A percentile compares a stretch with the other conserved stretches of the same genome.
phyloP scores from a whole-genome alignment of 1,284 basidiomycete species.

The Hemileia vastatrix region DNA sequence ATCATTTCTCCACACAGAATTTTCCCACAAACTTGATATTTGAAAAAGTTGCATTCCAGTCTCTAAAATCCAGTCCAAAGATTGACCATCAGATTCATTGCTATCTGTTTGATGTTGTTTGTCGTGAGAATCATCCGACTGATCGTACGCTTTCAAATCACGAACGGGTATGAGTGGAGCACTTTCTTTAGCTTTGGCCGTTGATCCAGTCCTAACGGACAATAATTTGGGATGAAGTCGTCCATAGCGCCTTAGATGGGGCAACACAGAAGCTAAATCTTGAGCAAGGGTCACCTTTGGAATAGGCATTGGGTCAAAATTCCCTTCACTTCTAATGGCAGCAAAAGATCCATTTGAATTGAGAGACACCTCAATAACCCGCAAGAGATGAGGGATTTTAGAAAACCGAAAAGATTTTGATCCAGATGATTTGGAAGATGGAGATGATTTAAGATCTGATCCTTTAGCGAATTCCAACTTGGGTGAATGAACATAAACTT shows the following conservation, averaged over 20 bases:
- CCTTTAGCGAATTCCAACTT: conserved; percentile 34
- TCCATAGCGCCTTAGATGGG: conserved; percentile 27
- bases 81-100: conserved; percentile 31
- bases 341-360: conserved; percentile 84
- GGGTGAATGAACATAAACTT: conserved; percentile 75
- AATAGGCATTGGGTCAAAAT: conserved; percentile 54
- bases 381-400: conserved; percentile 69
- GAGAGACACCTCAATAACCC: conserved; percentile 70
- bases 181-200: background rate
- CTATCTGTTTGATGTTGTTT: conserved; percentile 40
- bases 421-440: conserved; percentile 30
- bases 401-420: conserved; percentile 70
- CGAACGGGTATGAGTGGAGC: background rate
- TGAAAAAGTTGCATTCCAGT: conserved; percentile 48
- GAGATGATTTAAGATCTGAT: conserved; percentile 26
- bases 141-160: background rate
- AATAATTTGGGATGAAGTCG: too few species aligned
- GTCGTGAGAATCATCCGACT: too few species aligned
- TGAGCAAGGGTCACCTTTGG: conserved; percentile 57
- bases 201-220: too few species aligned
- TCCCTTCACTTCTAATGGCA: conserved; percentile 67
- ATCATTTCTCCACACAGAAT: conserved; percentile 24
- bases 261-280: conserved; percentile 52
- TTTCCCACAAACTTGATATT: conserved; percentile 44
- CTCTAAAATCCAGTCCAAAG: conserved; percentile 48